Evolutionary conservation across 2,329 filamentous ascomycete genomes (phyloP).

Genomic region (Dothideomycetidae sp.): DNA sequence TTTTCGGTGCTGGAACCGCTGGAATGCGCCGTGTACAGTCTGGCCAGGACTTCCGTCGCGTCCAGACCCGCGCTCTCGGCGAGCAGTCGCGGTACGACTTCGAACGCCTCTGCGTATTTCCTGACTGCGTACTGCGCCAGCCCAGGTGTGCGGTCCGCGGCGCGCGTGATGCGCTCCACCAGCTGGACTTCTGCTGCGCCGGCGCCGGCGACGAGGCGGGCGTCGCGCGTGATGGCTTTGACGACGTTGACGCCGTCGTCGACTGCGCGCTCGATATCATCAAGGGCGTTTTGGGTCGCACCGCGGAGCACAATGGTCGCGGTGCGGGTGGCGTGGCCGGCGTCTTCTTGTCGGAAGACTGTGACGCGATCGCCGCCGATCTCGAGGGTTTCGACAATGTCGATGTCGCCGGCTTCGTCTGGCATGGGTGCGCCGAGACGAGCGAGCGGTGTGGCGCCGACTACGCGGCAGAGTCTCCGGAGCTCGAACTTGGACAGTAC

Average conservation of each 20-base stretch:
- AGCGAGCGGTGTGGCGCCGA: constrained; percentile 90
- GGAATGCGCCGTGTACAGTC: constrained; percentile 86
- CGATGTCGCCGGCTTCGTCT: constrained; percentile 95
- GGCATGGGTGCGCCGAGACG: constrained; percentile 95
- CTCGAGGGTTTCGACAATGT: constrained; percentile 91
- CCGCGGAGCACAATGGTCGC: constrained; percentile 88
- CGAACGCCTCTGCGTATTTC: constrained; percentile 94
- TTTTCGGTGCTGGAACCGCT: constrained; percentile 14
- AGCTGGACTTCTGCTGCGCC: constrained; percentile 91
- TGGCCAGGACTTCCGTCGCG: constrained; percentile 88
- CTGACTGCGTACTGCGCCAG: constrained; percentile 92
- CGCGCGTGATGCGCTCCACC: constrained; percentile 77
- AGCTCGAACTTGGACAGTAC: constrained; percentile 97
- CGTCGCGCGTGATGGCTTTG: constrained; percentile 92
- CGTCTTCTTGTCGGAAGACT: constrained; percentile 92
- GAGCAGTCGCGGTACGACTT: constrained; percentile 85
- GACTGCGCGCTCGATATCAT: constrained; percentile 91
- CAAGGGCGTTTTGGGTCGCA: constrained; percentile 93
- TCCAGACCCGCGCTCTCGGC: constrained; percentile 93
- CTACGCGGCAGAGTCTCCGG: constrained; percentile 83
- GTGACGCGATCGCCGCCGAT: constrained; percentile 97
- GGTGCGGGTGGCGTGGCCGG: constrained; percentile 61
- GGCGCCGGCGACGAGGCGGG: constrained; percentile 80
- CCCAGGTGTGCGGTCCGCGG: constrained; percentile 84
- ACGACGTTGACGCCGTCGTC: constrained; percentile 98